Evolutionary conservation across 805 yeast species (phyloP), one percentile per base, ranked within the genome.

Genomic region (Cyberlindnera maritima): DNA sequence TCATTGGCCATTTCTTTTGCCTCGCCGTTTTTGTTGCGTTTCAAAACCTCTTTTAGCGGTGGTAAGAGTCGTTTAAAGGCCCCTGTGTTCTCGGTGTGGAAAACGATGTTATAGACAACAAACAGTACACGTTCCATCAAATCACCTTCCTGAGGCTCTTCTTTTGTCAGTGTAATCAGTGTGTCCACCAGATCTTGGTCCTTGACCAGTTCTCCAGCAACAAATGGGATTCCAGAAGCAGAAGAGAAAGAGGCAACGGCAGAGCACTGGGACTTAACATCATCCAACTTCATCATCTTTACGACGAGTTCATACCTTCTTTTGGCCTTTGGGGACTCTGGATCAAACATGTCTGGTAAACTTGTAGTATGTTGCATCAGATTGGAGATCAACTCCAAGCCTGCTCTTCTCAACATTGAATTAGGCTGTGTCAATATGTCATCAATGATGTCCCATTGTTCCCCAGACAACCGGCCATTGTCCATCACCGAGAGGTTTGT

Each of bases 381-480:
- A 59, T 86, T 86, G 49, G 85, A 76, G 10, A 84, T 62, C 15
- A 86, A 71, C 57, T 86, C 90, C 63, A 85, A 69, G 0, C 82
- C 55, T 0, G 88, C 80, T 41, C 78, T 68, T 59, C 83, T 88
- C 3, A 86, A 61, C 44, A 70, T 61, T 1, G 65, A 56, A 44
- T 78, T 74, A 28, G 74, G 72, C 47, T 77, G 71, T 17, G 78
- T 52, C 52, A 79, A 56, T 17, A 69, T 55, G 25, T 61, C 61
- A 49, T 75, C 79, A 13, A 83, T 69, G 23, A 69, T 69, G 1
- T 70, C 55, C 76, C 82, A 79, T 41, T 71, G 38, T 55, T 58
- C 25, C 53, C 52, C 32, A 41, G 61, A 46, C 59, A 64, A 33
- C 62, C 68, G 63, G 4, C 70, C 67, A 11, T 68, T 69, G 36